phyloP scores from a whole-genome alignment of 2,329 filamentous ascomycete species.

The Calonectria ilicicola region DNA sequence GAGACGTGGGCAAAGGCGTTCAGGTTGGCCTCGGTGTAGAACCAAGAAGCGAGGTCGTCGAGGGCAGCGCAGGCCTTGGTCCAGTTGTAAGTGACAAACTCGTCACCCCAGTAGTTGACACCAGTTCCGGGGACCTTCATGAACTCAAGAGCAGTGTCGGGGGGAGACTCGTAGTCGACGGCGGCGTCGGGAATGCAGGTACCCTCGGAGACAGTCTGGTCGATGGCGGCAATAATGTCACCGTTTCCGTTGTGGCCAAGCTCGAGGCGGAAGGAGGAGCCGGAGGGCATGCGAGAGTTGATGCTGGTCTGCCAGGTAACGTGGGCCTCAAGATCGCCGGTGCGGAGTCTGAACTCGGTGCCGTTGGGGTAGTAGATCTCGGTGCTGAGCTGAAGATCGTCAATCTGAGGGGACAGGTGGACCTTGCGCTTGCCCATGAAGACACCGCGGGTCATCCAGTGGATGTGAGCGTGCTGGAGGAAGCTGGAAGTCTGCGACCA shows the following conservation, averaged over 20 bases:
- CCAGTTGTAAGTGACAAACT: slow-evolving; percentile 26
- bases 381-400: slow-evolving; percentile 28
- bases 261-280: slow-evolving; percentile 28
- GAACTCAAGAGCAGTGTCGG: slow-evolving; percentile 27
- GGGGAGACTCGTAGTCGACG: slow-evolving; percentile 24
- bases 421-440: slow-evolving; percentile 35
- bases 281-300: slow-evolving; percentile 28
- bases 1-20: slow-evolving; percentile 30
- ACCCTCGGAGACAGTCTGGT: neutral
- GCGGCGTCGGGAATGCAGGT: slow-evolving; percentile 18
- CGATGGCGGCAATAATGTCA: slow-evolving; percentile 28
- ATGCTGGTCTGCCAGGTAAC: slow-evolving; percentile 27
- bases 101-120: slow-evolving; percentile 13
- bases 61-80: slow-evolving; percentile 25
- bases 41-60: slow-evolving; percentile 31
- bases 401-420: slow-evolving; percentile 27
- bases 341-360: slow-evolving; percentile 30
- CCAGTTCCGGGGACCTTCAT: slow-evolving; percentile 23
- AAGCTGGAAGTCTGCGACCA: slow-evolving; percentile 32
- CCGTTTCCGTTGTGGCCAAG: slow-evolving; percentile 33
- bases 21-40: slow-evolving; percentile 24
- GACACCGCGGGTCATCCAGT: slow-evolving; percentile 33
- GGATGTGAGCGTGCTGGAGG: slow-evolving; percentile 31
- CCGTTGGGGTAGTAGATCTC: slow-evolving; percentile 27
- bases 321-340: slow-evolving; percentile 27